Base-by-base conservation (phyloP, 1,284 basidiomycete genomes). In the Trametes hirsuta region DNA sequence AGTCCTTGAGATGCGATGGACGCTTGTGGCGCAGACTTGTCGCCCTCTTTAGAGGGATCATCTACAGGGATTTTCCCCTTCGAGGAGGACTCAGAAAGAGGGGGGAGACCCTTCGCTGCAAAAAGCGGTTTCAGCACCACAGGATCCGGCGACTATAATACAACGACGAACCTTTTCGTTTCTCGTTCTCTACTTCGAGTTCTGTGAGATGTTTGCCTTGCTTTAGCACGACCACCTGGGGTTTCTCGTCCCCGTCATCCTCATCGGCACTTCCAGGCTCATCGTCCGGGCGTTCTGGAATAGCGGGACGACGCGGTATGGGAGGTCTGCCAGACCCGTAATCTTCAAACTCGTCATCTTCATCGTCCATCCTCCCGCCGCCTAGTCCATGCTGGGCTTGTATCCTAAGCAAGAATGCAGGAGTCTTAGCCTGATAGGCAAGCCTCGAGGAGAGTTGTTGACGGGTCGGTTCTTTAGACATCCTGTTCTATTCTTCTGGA, bases 161-260 rank as follows among this genome's bases (percentile, higher is more conserved):
- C 35, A 22, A 39, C n/a, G 21, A 76, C 81, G 49, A 69, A 93
- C 93, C 90, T 81, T 83, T 85, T 52, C 91, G 82, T 55, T 84
- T 81, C 69, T 92, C 84, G 67, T 91, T 88, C 79, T 91, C 90
- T 2, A 82, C 92, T 69, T 95, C 90, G 52, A 82, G 75, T 61
- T 82, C 86, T 3, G 81, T 86, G 50, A 95, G 77, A 76, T 95
- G 94, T 69, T 92, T 94, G 30, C 93, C 93, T 67, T 90, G 85
- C 70, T 84, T 91, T 66, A 95, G 72, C 9, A 95, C 93, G 1
- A 95, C 91, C 3, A 95, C 85, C 71, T 93, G 90, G 8, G 93
- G 93, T 65, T 83, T 87, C 74, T 95, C 93, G 66, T 95, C 93
- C 0, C 74, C 84, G 18, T 81, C 83, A 52, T 93, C 90, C 58